Base-by-base conservation (phyloP, 2,329 filamentous ascomycete species). In the Botryotinia convoluta region DNA sequence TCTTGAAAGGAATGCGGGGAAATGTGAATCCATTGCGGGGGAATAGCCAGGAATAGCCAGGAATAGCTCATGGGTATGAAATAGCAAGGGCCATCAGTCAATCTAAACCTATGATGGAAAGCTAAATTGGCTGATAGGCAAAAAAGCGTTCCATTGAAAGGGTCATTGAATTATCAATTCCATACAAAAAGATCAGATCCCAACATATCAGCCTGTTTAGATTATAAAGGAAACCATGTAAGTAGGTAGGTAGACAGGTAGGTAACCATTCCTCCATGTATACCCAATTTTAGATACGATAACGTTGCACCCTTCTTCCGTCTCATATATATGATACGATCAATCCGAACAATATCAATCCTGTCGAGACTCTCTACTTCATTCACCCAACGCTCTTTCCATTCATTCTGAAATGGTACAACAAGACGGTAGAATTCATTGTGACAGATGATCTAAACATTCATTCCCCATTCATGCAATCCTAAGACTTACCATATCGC, bases 241-340 rank as follows among this genome's bases (percentile, higher is more conserved):
- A 62, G 16, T 32, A 68, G 48, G 12, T 7, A 16, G 29, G 44
- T 48, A 37, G 32, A 32, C 10, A 60, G 42, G 45, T 20, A 67
- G 44, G n/a, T 44, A 61, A 32, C 32, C n/a, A 10, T 51, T 12
- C 14, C 16, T 51, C 16, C 4, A 42, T 54, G 44, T 39, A 67
- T 67, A 20, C 32, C 42, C 29, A n/a, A n/a, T n/a, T 22, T n/a
- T 35, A n/a, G 48, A 29, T 69, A 39, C 51, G 18, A 61, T 12
- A 35, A 70, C 39, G 68, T 62, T 70, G 39, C 68, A 70, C 68
- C 29, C 54, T 70, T 61, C 57, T 26, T 70, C 29, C 37, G 39
- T 61, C 37, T 26, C 54, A 45, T 62, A 32, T 69, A 61, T 35
- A 45, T 20, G 39, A 44, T 57, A 57, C 54, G n/a, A 57, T 51